Conservation (phyloP, 306 rosid genomes). For the Prunus fruticosa region DNA sequence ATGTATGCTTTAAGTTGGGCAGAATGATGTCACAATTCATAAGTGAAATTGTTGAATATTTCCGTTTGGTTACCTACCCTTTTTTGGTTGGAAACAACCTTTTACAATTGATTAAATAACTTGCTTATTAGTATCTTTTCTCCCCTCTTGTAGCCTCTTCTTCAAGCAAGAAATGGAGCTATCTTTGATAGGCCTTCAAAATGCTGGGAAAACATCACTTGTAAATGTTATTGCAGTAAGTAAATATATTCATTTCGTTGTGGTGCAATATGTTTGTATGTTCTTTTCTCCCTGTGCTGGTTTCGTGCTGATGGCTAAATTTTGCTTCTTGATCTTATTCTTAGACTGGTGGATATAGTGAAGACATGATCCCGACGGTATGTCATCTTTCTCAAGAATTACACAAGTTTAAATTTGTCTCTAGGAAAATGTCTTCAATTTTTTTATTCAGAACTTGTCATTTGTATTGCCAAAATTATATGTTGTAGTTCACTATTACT, state of each 20-base stretch:
- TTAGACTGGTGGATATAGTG: slow-evolving; percentile 63
- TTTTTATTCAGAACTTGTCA: background rate
- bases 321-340: slow-evolving; percentile 21
- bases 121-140: background rate
- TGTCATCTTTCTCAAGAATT: slow-evolving; percentile 16
- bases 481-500: background rate
- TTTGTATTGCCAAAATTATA: background rate
- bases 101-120: background rate
- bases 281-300: background rate
- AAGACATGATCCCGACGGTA: slow-evolving; percentile 83
- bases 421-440: background rate
- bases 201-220: slow-evolving; percentile 76
- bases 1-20: background rate
- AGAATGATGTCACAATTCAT: background rate
- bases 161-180: slow-evolving; percentile 82
- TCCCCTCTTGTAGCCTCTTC: slow-evolving; percentile 36
- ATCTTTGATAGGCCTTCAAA: slow-evolving; percentile 68
- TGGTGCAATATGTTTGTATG: background rate
- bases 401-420: background rate
- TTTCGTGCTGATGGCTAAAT: slow-evolving; percentile 20
- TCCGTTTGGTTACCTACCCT: background rate
- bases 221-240: slow-evolving; percentile 74
- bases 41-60: background rate
- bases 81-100: background rate
- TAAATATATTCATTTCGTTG: background rate